A percentile compares a stretch with the other conserved stretches of the same genome.
These are phyloP conservation scores for Nothophytophthora sp. DNA, from an alignment of 352 stramenopile genomes.

Conservation along the genomic window DNA sequence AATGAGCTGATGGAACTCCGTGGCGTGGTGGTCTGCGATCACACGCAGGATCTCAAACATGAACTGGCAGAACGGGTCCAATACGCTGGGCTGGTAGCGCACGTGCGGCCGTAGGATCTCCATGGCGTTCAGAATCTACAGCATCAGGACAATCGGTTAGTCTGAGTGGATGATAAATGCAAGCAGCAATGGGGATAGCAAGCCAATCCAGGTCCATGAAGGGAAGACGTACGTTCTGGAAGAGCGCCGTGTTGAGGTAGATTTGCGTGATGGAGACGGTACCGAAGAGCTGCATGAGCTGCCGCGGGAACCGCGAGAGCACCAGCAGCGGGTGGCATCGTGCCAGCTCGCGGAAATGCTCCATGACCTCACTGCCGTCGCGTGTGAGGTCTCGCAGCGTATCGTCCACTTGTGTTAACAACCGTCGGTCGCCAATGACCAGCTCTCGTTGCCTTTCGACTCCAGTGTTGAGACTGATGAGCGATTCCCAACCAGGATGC, in stretches of 20 bases:
- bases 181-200: background rate
- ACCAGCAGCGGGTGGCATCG: constrained; percentile 59
- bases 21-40: constrained; percentile 61
- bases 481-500: constrained; percentile 57
- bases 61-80: constrained; percentile 47
- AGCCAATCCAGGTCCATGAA: no score
- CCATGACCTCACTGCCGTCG: constrained; percentile 49
- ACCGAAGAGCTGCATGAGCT: constrained; percentile 53
- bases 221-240: constrained; percentile 69
- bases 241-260: constrained; percentile 62
- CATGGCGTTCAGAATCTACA: constrained; percentile 58
- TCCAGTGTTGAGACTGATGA: constrained; percentile 35
- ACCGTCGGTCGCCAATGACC: constrained; percentile 13
- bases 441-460: constrained; percentile 8
- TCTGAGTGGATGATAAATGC: no score
- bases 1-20: constrained; percentile 68
- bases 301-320: constrained; percentile 47
- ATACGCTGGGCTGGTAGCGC: constrained; percentile 26
- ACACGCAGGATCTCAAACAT: constrained; percentile 71
- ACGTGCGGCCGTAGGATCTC: constrained; percentile 55
- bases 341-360: constrained; percentile 59
- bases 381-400: constrained; percentile 42
- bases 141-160: background rate
- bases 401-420: constrained; percentile 50
- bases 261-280: constrained; percentile 67